Evolutionary conservation across 1,139 yeast species (phyloP).

Genomic region (Pneumocystis wakefieldiae): DNA sequence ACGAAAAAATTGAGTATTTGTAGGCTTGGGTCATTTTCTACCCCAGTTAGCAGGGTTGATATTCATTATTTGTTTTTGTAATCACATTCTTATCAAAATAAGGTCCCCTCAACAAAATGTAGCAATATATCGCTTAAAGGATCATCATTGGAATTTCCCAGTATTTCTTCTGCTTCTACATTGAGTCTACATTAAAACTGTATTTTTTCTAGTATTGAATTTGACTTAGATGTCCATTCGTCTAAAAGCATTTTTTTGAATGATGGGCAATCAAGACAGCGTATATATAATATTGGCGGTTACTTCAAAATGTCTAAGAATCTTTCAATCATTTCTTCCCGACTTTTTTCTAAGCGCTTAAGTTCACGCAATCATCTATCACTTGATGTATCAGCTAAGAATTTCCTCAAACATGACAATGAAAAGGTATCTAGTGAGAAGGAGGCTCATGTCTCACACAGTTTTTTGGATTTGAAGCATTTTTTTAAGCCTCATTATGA

Average conservation of each 20-base stretch:
- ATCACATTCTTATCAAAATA: neutral
- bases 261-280: neutral
- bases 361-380: slow-evolving; percentile 4
- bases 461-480: slow-evolving; percentile 28
- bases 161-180: neutral
- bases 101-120: neutral
- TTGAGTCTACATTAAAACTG: neutral
- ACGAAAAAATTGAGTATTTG: neutral
- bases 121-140: neutral
- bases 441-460: slow-evolving; percentile 19
- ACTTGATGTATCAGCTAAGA: slow-evolving; percentile 6
- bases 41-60: neutral
- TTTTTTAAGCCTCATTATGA: slow-evolving; percentile 22
- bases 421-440: slow-evolving; percentile 8
- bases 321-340: slow-evolving; percentile 3
- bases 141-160: neutral
- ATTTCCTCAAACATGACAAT: slow-evolving; percentile 4
- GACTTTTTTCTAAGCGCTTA: slow-evolving; percentile 11
- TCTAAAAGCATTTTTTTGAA: neutral
- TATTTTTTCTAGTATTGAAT: neutral
- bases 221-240: neutral
- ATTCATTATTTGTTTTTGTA: neutral
- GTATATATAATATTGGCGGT: neutral
- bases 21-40: neutral
- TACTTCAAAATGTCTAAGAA: neutral